phyloP scores from a whole-genome alignment of 2,329 filamentous ascomycete species.

The Helicocarpus griseus region DNA sequence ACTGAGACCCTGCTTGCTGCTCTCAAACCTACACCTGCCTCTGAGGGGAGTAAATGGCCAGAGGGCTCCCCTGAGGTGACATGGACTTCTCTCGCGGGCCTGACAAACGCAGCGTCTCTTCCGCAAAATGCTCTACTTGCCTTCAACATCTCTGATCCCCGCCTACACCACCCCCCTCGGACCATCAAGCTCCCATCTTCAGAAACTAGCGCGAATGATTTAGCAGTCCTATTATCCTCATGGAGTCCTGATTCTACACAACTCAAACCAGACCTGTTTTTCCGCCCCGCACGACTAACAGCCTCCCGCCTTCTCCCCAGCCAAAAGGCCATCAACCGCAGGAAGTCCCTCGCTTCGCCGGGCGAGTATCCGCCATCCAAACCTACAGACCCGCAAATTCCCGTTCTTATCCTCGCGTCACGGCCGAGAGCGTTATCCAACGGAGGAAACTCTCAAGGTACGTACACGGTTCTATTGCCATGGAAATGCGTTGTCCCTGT shows the following conservation, averaged over 20 bases:
- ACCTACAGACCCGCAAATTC: slow-evolving; percentile 62
- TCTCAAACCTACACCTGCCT: slow-evolving; percentile 44
- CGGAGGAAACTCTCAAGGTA: slow-evolving; percentile 49
- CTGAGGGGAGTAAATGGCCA: slow-evolving; percentile 13
- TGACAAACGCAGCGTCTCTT: slow-evolving; percentile 60
- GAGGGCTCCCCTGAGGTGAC: slow-evolving; percentile 26
- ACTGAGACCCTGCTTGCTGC: slow-evolving; percentile 67
- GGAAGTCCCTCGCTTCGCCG: slow-evolving; percentile 54
- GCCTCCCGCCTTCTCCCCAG: slow-evolving; percentile 58
- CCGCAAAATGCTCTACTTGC: slow-evolving; percentile 60
- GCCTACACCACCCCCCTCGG: slow-evolving; percentile 65
- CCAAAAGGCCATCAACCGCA: slow-evolving; percentile 71
- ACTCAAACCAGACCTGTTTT: slow-evolving; percentile 50
- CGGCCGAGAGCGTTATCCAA: slow-evolving; percentile 30
- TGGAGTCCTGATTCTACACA: slow-evolving; percentile 56
- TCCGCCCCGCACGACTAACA: slow-evolving; percentile 53
- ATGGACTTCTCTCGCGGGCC: slow-evolving; percentile 35
- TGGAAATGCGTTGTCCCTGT: slow-evolving; percentile 82
- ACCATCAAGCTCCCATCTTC: slow-evolving; percentile 36
- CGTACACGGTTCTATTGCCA: slow-evolving; percentile 76
- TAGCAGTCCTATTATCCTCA: slow-evolving; percentile 52
- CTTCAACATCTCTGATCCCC: slow-evolving; percentile 69
- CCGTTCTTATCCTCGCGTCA: slow-evolving; percentile 59
- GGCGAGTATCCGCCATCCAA: slow-evolving; percentile 52
- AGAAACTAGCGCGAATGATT: slow-evolving; percentile 26